Conservation (phyloP, 202 grass and related monocot genomes). For the Zizania palustris region DNA sequence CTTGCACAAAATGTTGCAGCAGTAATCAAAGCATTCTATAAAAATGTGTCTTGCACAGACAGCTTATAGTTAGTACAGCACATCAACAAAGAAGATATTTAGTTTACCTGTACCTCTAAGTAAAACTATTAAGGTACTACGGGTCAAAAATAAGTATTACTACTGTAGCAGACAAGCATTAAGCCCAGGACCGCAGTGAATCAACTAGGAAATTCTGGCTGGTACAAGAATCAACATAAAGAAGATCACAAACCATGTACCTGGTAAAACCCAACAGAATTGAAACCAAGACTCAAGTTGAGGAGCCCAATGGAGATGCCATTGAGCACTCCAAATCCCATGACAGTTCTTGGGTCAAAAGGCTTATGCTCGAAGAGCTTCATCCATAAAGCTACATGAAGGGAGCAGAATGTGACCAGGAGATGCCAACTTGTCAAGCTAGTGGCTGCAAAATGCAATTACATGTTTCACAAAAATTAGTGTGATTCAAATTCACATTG, state of each 20-base stretch:
- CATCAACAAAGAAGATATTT: slow-evolving; percentile 27
- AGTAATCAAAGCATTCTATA: slow-evolving; percentile 16
- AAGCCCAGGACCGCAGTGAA: slow-evolving; percentile 29
- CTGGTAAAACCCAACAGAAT: slow-evolving; percentile 99
- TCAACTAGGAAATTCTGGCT: slow-evolving; percentile 31
- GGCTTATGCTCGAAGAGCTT: slow-evolving; percentile 97
- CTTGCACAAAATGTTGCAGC: slow-evolving; percentile 33
- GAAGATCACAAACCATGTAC: slow-evolving; percentile 42
- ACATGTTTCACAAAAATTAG: slow-evolving; percentile 3
- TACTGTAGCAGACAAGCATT: slow-evolving; percentile 22
- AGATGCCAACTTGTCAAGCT: slow-evolving; percentile 99
- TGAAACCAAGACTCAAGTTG: slow-evolving; percentile 98
- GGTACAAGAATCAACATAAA: slow-evolving; percentile 20
- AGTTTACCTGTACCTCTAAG: slow-evolving; percentile 18
- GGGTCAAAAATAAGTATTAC: slow-evolving; percentile 17
- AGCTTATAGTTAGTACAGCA: slow-evolving; percentile 28
- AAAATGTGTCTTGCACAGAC: slow-evolving; percentile 29
- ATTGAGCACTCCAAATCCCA: slow-evolving; percentile 99
- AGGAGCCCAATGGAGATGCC: slow-evolving; percentile 98
- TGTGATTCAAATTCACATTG: background rate
- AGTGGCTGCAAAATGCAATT: slow-evolving; percentile 72
- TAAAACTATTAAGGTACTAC: slow-evolving; percentile 18
- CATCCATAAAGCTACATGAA: slow-evolving; percentile 89
- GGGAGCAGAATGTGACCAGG: slow-evolving; percentile 96
- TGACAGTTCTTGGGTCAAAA: slow-evolving; percentile 92